Base-by-base conservation (phyloP, 106 monocot species). In the Ottelia alismoides region DNA sequence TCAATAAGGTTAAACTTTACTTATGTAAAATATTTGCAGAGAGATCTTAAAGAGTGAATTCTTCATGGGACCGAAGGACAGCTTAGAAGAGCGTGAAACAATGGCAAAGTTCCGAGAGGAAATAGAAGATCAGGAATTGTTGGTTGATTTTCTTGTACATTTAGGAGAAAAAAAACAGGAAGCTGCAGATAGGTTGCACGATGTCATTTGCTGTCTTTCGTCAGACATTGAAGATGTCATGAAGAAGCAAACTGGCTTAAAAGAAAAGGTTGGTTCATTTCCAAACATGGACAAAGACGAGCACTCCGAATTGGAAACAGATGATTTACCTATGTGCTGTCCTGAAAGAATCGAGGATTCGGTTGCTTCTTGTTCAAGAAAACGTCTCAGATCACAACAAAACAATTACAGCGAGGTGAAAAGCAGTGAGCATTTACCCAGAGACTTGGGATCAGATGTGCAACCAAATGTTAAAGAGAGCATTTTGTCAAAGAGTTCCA, bases 1-100 rank as follows among this genome's bases (percentile, higher is more conserved):
- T n/a, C n/a, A n/a, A n/a, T n/a, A n/a, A n/a, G n/a, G n/a, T n/a
- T n/a, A n/a, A n/a, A n/a, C n/a, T n/a, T n/a, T n/a, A n/a, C n/a
- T n/a, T n/a, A n/a, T n/a, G n/a, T n/a, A n/a, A n/a, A n/a, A n/a
- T n/a, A n/a, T n/a, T 62, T 47, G 29, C 74, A 99, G 98, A 31
- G 82, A 91, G 54, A 71, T 99, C 35, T 59, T 99, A 62, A 73
- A 86, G 68, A 86, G 83, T 72, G 90, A 91, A 27, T 80, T 99
- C 62, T 72, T 99, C 18, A 90, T 78, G 64, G 90, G 72, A 56
- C 70, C 72, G 30, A 70, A 52, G 26, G 64, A 73, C 45, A 73
- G 58, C 31, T 70, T 90, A 43, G 69, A 80, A 57, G 98, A 86
- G 53, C 78, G 73, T 58, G 90, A 86, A 65, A 64, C 74, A 47